phyloP scores from a whole-genome alignment of 23 red algal genomes.

The Rhodosorus marinus region DNA sequence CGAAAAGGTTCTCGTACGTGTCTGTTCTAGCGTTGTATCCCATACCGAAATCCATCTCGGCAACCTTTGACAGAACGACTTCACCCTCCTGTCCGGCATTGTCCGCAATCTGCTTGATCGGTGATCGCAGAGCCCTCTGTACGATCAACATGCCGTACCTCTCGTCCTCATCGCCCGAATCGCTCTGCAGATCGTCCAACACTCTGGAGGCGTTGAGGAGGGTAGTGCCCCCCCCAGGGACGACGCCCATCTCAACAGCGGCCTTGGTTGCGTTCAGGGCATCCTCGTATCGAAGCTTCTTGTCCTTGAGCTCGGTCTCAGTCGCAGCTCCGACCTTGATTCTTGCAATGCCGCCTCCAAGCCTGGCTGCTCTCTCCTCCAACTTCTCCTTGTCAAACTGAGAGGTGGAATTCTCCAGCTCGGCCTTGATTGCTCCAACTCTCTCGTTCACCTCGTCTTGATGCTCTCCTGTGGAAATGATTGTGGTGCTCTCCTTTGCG shows the following conservation, averaged over 20 bases:
- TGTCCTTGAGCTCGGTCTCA: conserved; percentile 96
- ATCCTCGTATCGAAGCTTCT: conserved; percentile 97
- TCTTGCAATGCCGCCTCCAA: conserved; percentile 84
- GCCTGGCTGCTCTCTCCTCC: conserved; percentile 82
- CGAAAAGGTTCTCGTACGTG: conserved; percentile 63
- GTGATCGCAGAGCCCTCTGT: conserved; percentile 46
- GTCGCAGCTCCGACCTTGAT: conserved; percentile 96
- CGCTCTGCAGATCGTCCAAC: conserved; percentile 18
- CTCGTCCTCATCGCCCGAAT: conserved; percentile 71
- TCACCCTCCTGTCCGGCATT: conserved; percentile 88
- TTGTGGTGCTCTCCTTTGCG: neutral
- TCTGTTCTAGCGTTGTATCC: conserved; percentile 87
- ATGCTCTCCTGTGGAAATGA: neutral
- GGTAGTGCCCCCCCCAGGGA: conserved; percentile 70
- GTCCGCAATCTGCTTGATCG: conserved; percentile 72
- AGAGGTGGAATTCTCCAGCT: conserved; percentile 56
- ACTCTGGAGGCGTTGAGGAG: conserved; percentile 25
- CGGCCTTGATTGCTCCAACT: conserved; percentile 32
- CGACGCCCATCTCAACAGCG: conserved; percentile 89
- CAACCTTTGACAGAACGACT: conserved; percentile 67
- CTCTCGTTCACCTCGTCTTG: neutral
- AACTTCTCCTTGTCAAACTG: conserved; percentile 89
- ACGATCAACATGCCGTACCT: conserved; percentile 50
- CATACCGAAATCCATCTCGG: conserved; percentile 29
- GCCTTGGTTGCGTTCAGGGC: conserved; percentile 77